A percentile compares a stretch with the other conserved stretches of the same genome.
These are phyloP conservation scores for Leptographium wingfieldii DNA, from an alignment of 2,329 filamentous ascomycete genomes.

Conservation along the genomic window DNA sequence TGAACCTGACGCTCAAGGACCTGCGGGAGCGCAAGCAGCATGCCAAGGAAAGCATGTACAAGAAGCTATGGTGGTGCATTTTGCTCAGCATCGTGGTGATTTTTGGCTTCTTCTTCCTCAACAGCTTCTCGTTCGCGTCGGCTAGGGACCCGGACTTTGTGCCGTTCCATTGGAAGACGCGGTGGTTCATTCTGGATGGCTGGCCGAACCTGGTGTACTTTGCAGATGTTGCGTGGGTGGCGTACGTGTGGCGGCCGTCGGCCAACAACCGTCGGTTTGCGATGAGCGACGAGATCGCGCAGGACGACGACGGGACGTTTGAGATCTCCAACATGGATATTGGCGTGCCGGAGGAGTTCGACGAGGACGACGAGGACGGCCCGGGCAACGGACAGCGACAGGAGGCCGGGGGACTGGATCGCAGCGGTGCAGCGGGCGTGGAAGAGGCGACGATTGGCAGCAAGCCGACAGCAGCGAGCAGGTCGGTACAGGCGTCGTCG, in stretches of 20 bases:
- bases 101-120: constrained; percentile 97
- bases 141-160: constrained; percentile 78
- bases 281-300: constrained; percentile 97
- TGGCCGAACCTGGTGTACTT: constrained; percentile 97
- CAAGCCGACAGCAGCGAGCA: neutral
- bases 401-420: constrained; percentile 9
- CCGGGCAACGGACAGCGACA: constrained; percentile 42
- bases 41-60: constrained; percentile 91
- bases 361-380: constrained; percentile 47
- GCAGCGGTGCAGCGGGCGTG: constrained; percentile 25
- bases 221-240: constrained; percentile 81
- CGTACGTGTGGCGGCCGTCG: constrained; percentile 92
- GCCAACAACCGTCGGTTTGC: constrained; percentile 95
- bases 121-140: constrained; percentile 88
- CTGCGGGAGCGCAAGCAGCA: constrained; percentile 89
- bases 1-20: constrained; percentile 92
- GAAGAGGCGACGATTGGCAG: constrained; percentile 8
- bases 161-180: constrained; percentile 90
- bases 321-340: constrained; percentile 92
- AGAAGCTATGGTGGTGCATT: constrained; percentile 97
- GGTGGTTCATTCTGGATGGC: constrained; percentile 95
- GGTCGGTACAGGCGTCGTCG: constrained; percentile 6
- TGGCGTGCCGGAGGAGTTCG: constrained; percentile 56
- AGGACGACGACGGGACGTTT: constrained; percentile 92
- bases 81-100: constrained; percentile 85